phyloP scores from a whole-genome alignment of 805 yeast species.

The Babjeviella inositovora region DNA sequence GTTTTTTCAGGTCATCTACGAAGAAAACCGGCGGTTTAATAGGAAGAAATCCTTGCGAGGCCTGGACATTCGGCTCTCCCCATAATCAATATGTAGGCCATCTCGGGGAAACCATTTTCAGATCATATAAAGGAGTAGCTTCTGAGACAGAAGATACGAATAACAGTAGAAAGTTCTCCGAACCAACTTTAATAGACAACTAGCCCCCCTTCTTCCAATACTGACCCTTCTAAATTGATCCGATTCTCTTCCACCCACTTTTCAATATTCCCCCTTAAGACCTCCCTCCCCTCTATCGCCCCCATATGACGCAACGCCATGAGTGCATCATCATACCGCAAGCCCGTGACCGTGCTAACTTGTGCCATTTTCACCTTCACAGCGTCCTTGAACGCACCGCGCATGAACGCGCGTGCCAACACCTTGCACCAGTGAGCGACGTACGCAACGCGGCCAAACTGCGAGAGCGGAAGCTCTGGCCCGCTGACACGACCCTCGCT shows the following conservation, averaged over 20 bases:
- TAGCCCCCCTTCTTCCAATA: too few species aligned
- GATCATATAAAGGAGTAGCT: too few species aligned
- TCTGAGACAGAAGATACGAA: too few species aligned
- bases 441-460: conserved; percentile 64
- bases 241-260: conserved; percentile 11
- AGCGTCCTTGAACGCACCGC: conserved; percentile 16
- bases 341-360: conserved; percentile 42
- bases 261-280: conserved; percentile 6
- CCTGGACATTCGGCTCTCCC: too few species aligned
- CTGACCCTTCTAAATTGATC: conserved; percentile 3
- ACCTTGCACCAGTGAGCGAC: conserved; percentile 58
- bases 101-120: too few species aligned
- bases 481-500: conserved; percentile 57
- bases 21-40: too few species aligned
- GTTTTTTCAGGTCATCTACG: too few species aligned
- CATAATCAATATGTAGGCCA: too few species aligned
- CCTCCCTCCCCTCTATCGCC: conserved; percentile 9
- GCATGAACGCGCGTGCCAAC: conserved; percentile 23
- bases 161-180: too few species aligned
- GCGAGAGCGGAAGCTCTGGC: conserved; percentile 84
- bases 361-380: conserved; percentile 23
- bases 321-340: conserved; percentile 44
- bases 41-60: too few species aligned
- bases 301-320: conserved; percentile 41
- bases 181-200: too few species aligned